Percentiles rank a stretch among this genome's conserved stretches.
Conservation (phyloP, 495 filamentous ascomycete species). For the Xylona heveae region DNA sequence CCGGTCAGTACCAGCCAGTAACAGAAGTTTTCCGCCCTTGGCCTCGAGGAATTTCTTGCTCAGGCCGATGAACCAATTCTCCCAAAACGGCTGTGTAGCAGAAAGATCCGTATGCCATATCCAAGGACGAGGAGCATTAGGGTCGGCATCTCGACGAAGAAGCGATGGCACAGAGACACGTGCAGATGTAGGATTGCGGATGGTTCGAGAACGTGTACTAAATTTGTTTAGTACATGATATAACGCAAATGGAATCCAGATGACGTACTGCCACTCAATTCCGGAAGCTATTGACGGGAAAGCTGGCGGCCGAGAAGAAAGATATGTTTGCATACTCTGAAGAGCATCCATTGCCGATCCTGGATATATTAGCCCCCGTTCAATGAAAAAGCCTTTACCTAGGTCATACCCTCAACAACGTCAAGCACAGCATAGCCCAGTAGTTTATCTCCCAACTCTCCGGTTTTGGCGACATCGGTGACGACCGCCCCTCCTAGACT, state of each 20-base stretch:
- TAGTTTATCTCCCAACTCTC: constrained; percentile 39
- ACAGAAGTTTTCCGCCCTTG: constrained; percentile 67
- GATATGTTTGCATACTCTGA: constrained; percentile 80
- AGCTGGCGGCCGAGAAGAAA: constrained; percentile 57
- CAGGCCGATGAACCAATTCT: constrained; percentile 77
- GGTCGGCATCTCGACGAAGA: constrained; percentile 26
- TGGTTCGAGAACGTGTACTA: constrained; percentile 61
- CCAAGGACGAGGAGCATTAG: constrained; percentile 30
- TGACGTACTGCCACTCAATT: constrained; percentile 75
- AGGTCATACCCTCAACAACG: constrained; percentile 65
- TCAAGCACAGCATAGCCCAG: constrained; percentile 84
- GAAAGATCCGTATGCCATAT: constrained; percentile 73
- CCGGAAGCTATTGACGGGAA: constrained; percentile 57
- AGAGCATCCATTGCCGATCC: constrained; percentile 76
- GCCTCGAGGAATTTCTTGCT: constrained; percentile 74
- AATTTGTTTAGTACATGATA: background rate
- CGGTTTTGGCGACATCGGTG: constrained; percentile 53
- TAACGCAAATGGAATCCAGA: background rate
- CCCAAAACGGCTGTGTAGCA: constrained; percentile 79
- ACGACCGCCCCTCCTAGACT: constrained; percentile 90
- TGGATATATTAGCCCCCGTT: constrained; percentile 4
- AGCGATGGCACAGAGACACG: constrained; percentile 74
- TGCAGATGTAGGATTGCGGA: constrained; percentile 64
- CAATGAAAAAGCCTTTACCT: background rate
- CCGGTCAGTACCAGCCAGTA: constrained; percentile 85